A percentile compares a stretch with the other conserved stretches of the same genome.
Conservation (phyloP, 352 stramenopile genomes). For the Phytophthora pinifolia region DNA sequence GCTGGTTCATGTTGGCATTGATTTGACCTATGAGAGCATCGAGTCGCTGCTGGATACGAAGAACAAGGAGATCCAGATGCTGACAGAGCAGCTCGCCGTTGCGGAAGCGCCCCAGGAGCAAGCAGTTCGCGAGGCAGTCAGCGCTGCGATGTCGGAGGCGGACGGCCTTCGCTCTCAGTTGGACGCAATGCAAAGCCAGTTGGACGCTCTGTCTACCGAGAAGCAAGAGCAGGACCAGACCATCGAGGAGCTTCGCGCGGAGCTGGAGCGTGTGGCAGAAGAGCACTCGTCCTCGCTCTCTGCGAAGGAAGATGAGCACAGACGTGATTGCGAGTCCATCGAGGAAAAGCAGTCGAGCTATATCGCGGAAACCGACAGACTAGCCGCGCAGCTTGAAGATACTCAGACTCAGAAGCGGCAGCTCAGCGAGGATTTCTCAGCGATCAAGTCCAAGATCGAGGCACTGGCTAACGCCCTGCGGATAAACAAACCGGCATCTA, state of each 20-base stretch:
- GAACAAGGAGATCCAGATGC: slow-evolving; percentile 44
- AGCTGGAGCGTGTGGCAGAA: slow-evolving; percentile 30
- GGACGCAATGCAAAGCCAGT: slow-evolving; percentile 17
- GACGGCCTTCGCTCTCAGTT: slow-evolving; percentile 23
- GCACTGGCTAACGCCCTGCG: slow-evolving; percentile 11
- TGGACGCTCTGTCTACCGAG: slow-evolving; percentile 10
- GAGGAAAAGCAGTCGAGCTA: slow-evolving; percentile 9
- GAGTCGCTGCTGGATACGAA: slow-evolving; percentile 51
- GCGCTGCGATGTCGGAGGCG: slow-evolving; percentile 20
- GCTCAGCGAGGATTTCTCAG: slow-evolving; percentile 15
- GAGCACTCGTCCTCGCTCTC: slow-evolving; percentile 21
- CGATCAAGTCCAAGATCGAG: slow-evolving; percentile 23
- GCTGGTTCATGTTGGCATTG: slow-evolving; percentile 38
- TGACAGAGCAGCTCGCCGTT: slow-evolving; percentile 32
- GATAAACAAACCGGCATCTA: slow-evolving; percentile 1
- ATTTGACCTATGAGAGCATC: slow-evolving; percentile 46
- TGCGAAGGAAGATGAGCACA: slow-evolving; percentile 19
- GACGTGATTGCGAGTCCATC: slow-evolving; percentile 1
- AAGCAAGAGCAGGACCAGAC: slow-evolving; percentile 18
- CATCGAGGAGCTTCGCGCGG: slow-evolving; percentile 17
- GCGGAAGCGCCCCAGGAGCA: slow-evolving; percentile 21
- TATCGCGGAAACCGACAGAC: slow-evolving; percentile 4
- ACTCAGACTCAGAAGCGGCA: slow-evolving; percentile 15
- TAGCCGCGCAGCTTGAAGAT: slow-evolving; percentile 13
- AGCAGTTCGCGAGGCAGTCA: slow-evolving; percentile 23